phyloP scores from a whole-genome alignment of 2,329 filamentous ascomycete species.

The Akanthomyces dipterigenus region DNA sequence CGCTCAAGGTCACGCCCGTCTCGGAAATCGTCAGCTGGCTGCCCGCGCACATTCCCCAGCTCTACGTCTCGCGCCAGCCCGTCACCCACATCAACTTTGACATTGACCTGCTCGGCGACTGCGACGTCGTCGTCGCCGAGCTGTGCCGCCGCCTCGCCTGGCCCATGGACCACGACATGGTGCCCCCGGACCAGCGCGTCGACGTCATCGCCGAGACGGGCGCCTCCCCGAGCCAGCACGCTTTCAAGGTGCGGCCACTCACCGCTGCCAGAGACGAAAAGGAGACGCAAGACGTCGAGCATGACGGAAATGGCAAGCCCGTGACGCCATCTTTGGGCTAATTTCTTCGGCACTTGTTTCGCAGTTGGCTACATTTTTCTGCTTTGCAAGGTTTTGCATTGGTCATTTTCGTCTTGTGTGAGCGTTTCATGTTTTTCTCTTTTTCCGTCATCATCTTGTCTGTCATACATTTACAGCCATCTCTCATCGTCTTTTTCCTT shows the following conservation, averaged over 20 bases:
- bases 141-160: slow-evolving; percentile 76
- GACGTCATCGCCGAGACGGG: slow-evolving; percentile 39
- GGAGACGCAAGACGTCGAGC: neutral
- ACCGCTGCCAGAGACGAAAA: neutral
- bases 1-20: slow-evolving; percentile 90
- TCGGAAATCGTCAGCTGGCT: slow-evolving; percentile 82
- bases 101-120: slow-evolving; percentile 91
- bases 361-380: neutral
- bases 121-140: slow-evolving; percentile 83
- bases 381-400: neutral
- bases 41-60: slow-evolving; percentile 74
- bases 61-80: slow-evolving; percentile 81
- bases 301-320: neutral
- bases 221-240: slow-evolving; percentile 30
- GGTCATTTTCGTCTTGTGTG: neutral
- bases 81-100: slow-evolving; percentile 91
- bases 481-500: neutral
- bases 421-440: neutral
- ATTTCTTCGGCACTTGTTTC: neutral
- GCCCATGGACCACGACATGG: slow-evolving; percentile 76
- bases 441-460: neutral
- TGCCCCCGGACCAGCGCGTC: slow-evolving; percentile 59
- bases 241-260: slow-evolving; percentile 24
- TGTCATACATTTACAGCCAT: neutral
- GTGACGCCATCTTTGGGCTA: neutral